These are phyloP conservation scores for Aspergillus ibericus DNA, from an alignment of 2,329 filamentous ascomycete genomes.

Conservation along the genomic window DNA sequence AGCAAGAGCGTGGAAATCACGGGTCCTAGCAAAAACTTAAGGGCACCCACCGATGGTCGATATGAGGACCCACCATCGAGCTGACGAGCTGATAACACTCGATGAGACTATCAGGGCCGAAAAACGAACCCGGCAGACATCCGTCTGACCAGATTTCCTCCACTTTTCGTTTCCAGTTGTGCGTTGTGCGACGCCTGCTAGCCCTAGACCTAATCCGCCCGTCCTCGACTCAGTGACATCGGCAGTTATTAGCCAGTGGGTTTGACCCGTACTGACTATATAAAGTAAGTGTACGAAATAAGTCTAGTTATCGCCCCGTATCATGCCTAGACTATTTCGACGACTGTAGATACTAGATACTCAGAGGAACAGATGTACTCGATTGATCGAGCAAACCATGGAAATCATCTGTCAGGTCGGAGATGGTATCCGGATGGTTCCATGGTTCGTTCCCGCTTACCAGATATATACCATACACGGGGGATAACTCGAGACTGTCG, in stretches of 20 bases:
- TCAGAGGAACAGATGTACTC: not conserved
- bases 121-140: not conserved
- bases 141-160: not conserved
- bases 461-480: too few relatives aligned
- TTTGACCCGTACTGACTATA: too few relatives aligned
- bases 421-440: not conserved
- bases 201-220: not conserved
- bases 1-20: not conserved
- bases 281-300: too few relatives aligned
- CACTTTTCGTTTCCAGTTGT: not conserved
- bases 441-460: not conserved
- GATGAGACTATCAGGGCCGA: not conserved
- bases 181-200: not conserved
- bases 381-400: not conserved
- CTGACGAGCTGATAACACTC: not conserved
- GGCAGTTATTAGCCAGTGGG: not conserved
- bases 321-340: too few relatives aligned
- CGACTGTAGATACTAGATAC: too few relatives aligned
- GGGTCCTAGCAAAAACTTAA: not conserved
- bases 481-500: too few relatives aligned
- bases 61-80: not conserved
- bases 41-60: not conserved
- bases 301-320: too few relatives aligned
- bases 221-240: not conserved
- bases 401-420: not conserved